These are phyloP conservation scores for Cardamine chenopodiifolia DNA, from an alignment of 345 rosid species.

Conservation along the genomic window DNA sequence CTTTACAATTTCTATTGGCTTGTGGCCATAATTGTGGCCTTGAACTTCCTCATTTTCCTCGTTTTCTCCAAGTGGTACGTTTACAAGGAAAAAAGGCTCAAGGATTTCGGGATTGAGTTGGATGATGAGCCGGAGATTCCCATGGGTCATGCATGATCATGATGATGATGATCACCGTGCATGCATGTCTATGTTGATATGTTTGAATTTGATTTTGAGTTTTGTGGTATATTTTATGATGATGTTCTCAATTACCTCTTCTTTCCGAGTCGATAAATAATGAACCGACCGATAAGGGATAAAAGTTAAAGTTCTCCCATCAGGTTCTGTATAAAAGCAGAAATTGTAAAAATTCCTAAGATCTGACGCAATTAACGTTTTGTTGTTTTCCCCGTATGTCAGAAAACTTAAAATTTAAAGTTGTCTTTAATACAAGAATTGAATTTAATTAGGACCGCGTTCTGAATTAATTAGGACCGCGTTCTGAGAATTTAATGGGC, in stretches of 20 bases:
- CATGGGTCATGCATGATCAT: conserved; percentile 47
- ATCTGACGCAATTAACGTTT: conserved; percentile 27
- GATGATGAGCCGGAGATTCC: conserved; percentile 54
- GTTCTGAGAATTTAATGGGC: background rate
- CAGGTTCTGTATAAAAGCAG: conserved; percentile 31
- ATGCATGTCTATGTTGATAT: conserved; percentile 30
- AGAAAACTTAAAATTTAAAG: background rate
- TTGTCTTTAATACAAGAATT: background rate
- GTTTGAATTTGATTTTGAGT: conserved; percentile 31
- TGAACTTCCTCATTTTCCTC: conserved; percentile 63
- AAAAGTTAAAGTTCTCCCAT: conserved; percentile 29
- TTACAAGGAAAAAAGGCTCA: conserved; percentile 89
- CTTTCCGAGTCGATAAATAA: conserved; percentile 36
- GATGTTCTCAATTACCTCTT: conserved; percentile 25
- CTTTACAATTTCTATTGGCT: conserved; percentile 89
- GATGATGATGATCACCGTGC: conserved; percentile 25
- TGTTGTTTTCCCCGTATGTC: conserved; percentile 2
- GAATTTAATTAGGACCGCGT: background rate
- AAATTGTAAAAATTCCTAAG: conserved; percentile 32
- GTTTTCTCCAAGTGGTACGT: conserved; percentile 80
- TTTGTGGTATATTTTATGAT: conserved; percentile 36
- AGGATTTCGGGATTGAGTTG: conserved; percentile 66
- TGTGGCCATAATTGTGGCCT: conserved; percentile 58
- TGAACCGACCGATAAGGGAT: conserved; percentile 43
- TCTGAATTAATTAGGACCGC: background rate